Base-by-base conservation (phyloP, 2,329 filamentous ascomycete species). In the Monosporascus sp. region DNA sequence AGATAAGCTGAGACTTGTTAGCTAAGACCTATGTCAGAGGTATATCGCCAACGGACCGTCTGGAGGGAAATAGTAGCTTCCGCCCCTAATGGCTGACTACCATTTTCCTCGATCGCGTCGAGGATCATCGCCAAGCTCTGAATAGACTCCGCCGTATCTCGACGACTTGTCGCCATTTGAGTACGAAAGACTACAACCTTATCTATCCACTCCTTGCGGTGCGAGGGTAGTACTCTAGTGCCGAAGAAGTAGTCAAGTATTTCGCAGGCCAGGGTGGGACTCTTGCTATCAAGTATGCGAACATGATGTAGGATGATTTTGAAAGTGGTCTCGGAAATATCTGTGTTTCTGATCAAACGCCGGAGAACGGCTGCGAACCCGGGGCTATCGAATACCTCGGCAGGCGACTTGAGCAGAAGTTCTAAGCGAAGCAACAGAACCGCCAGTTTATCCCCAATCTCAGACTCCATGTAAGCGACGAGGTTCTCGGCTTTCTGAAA, bases 381-480 rank as follows among this genome's bases (percentile, higher is more conserved):
- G 11, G 72, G 62, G 17, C 67, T 67, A 47, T 84, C 75, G 50
- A 83, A 81, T 3, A 65, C 61, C 49, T 78, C 79, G 1, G 65
- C 65, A 0, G 75, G 71, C 4, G 70, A 70, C 27, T 70, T 73
- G 14, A 77, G 78, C 1, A 91, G 71, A 11, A 90, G 62, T 58
- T 90, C 85, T 2, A 95, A 75, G 53, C 81, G 84, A 54, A 94
- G 74, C 6, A 93, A 72, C 5, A 83, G 70, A 2, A 92, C 81
- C 0, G 86, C 71, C 24, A 88, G 76, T 54, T 84, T 84, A 55
- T 86, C 78, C 2, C 82, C 82, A 36, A 87, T 72, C 54, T 85
- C 80, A 50, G 76, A 72, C 59, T 87, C 82, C 27, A 94, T 70
- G n/a, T 78, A 70, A 17, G 73, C 69, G n/a, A 90, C 68, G 39